Conservation (phyloP, 805 yeast genomes). For the Blastobotrys americana region DNA sequence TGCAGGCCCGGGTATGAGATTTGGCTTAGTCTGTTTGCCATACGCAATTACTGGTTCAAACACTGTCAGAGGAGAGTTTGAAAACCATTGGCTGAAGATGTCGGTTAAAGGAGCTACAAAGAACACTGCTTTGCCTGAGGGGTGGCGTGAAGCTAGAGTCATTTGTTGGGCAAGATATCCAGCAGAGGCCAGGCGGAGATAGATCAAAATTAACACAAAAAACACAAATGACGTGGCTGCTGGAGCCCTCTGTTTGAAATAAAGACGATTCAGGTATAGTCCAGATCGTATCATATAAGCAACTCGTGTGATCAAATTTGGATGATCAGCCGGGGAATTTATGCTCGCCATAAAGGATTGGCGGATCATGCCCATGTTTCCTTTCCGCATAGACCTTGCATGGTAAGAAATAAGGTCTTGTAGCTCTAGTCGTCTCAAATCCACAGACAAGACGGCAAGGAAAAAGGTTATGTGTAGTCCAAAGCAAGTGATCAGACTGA, state of each 20-base stretch:
- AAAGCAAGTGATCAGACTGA: constrained; percentile 52
- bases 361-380: not conserved
- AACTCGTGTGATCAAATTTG: not conserved
- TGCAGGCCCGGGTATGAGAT: not conserved
- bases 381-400: not conserved
- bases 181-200: constrained; percentile 1
- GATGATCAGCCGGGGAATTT: not conserved
- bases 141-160: not conserved
- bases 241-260: constrained; percentile 2
- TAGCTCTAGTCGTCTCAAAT: constrained; percentile 55
- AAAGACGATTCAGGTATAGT: not conserved
- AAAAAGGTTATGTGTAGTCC: constrained; percentile 56
- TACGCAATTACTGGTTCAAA: constrained; percentile 5
- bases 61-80: not conserved
- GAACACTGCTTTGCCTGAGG: constrained; percentile 1
- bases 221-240: not conserved
- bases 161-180: not conserved
- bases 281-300: not conserved
- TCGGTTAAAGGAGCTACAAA: constrained; percentile 1
- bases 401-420: constrained; percentile 39
- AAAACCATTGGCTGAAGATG: not conserved
- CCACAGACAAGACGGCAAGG: constrained; percentile 59
- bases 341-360: too few species aligned
- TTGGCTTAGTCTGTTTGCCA: not conserved
- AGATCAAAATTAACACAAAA: not conserved